Evolutionary conservation across 176 grass and related monocot species (phyloP).

Genomic region (Carex littledalei): DNA sequence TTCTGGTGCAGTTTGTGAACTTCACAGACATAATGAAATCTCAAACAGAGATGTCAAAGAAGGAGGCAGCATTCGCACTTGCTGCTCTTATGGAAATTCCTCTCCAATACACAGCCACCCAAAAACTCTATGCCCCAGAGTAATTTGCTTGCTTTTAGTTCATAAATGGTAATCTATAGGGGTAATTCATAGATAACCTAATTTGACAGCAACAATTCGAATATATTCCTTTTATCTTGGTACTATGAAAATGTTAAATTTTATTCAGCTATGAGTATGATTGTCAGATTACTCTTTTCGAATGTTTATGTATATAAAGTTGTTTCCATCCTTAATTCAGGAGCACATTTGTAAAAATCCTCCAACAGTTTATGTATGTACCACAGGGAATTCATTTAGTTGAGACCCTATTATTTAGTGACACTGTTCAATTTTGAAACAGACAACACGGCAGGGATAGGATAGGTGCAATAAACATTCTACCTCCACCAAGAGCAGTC

Average conservation of each 20-base stretch:
- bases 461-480: conserved; percentile 37
- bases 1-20: conserved; percentile 76
- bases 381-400: not conserved
- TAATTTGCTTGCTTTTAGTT: conserved; percentile 25
- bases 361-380: not conserved
- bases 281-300: not conserved
- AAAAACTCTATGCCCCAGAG: conserved; percentile 51
- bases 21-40: conserved; percentile 85
- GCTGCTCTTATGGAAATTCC: conserved; percentile 98
- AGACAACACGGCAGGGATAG: conserved; percentile 36
- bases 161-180: conserved; percentile 3
- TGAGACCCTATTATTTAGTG: not conserved
- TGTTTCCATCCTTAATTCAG: not conserved
- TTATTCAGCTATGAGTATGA: not conserved
- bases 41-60: conserved; percentile 62
- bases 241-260: not conserved
- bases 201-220: not conserved
- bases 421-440: not conserved
- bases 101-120: conserved; percentile 80
- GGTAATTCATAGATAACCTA: not conserved
- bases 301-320: not conserved
- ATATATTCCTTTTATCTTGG: not conserved
- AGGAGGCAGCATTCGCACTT: conserved; percentile 85
- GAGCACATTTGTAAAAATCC: not conserved
- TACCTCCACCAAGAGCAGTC: conserved; percentile 68